Percentiles rank a stretch among this genome's conserved stretches.
These are phyloP conservation scores for Fraxinus americana DNA, from an alignment of 257 asterid species.

Conservation along the genomic window DNA sequence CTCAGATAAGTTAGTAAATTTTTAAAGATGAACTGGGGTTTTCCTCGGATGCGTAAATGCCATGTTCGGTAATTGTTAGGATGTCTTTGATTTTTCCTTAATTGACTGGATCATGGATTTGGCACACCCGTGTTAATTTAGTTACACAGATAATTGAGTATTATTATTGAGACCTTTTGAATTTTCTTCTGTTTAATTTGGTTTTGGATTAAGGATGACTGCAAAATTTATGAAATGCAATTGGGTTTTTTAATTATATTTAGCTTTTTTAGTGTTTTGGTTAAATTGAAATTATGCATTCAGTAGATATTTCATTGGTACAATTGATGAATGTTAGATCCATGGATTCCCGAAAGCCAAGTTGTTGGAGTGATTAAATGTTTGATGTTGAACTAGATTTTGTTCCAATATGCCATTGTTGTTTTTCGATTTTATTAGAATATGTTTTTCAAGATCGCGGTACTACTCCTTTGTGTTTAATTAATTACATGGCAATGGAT, in stretches of 20 bases:
- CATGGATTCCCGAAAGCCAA: neutral
- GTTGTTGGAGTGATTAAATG: neutral
- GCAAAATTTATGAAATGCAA: neutral
- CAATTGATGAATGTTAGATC: neutral
- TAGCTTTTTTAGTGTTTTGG: neutral
- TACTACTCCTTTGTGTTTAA: neutral
- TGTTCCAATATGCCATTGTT: neutral
- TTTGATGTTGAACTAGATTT: neutral
- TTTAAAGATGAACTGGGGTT: conserved; percentile 25
- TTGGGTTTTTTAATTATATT: neutral
- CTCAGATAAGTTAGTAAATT: conserved; percentile 6
- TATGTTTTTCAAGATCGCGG: neutral
- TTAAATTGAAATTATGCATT: conserved; percentile 4
- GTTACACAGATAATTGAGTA: conserved; percentile 9
- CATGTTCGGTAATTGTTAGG: conserved; percentile 22
- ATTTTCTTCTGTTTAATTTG: neutral
- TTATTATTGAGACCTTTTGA: neutral
- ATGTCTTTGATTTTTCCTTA: conserved; percentile 1
- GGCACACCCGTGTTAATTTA: conserved; percentile 27
- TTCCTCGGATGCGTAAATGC: neutral
- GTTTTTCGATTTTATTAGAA: neutral
- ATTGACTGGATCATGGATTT: neutral
- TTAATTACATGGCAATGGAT: neutral
- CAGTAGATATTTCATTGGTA: neutral
- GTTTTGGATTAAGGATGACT: neutral